Evolutionary conservation across 495 filamentous ascomycete genomes (phyloP).

Genomic region (Podospora pseudocomata): DNA sequence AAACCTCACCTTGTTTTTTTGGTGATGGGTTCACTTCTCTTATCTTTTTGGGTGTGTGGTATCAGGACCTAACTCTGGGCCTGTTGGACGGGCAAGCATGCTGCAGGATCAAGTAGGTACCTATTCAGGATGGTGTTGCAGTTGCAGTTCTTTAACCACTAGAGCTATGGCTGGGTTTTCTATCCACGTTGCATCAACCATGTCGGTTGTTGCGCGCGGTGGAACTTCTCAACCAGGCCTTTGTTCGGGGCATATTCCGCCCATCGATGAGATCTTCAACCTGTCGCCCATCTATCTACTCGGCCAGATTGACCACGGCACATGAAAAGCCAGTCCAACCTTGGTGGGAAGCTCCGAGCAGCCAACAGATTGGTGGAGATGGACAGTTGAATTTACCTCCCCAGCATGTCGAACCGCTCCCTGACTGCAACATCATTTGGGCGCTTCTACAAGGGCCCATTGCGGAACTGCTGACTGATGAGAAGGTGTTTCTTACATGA

Average conservation of each 20-base stretch:
- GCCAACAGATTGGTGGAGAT: neutral
- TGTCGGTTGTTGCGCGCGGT: neutral
- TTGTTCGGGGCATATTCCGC: neutral
- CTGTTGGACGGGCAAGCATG: neutral
- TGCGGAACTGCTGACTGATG: conserved; percentile 1
- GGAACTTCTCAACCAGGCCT: neutral
- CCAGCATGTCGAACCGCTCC: neutral
- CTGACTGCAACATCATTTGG: neutral
- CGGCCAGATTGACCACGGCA: neutral
- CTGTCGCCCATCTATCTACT: too few species aligned
- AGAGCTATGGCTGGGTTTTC: neutral
- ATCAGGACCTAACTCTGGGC: neutral
- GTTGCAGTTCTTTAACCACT: neutral
- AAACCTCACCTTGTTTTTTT: neutral
- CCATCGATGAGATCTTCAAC: neutral
- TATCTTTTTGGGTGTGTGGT: neutral
- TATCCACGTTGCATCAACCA: neutral
- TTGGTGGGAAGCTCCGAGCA: neutral
- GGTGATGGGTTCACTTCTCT: neutral
- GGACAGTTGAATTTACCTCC: neutral
- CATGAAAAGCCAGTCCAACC: neutral
- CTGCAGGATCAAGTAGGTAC: neutral
- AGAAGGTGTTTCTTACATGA: conserved; percentile 6
- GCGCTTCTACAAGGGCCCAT: neutral
- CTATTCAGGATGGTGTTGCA: too few species aligned